Evolutionary conservation across 495 filamentous ascomycete genomes (phyloP).

Genomic region (Podospora appendiculata): DNA sequence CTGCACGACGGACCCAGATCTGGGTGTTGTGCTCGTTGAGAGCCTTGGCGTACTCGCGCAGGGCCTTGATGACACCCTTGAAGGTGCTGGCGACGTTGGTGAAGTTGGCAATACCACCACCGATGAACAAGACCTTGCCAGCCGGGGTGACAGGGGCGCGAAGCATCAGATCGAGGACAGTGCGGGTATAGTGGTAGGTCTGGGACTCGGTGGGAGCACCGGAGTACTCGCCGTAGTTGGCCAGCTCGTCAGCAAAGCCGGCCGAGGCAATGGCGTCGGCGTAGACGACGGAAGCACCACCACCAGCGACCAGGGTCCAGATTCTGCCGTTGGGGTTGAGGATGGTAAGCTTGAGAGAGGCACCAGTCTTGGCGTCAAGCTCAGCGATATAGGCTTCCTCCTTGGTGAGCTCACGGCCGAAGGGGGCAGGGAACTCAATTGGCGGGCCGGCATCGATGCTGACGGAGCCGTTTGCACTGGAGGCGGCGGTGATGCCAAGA

Average conservation of each 20-base stretch:
- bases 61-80: conserved; percentile 98
- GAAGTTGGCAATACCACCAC: conserved; percentile 99
- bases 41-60: conserved; percentile 79
- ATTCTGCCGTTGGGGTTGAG: conserved; percentile 86
- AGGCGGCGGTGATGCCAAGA: conserved; percentile 63
- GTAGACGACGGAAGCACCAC: conserved; percentile 98
- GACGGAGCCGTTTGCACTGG: conserved; percentile 61
- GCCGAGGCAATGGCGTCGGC: conserved; percentile 97
- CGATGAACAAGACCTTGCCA: conserved; percentile 98
- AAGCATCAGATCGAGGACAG: conserved; percentile 96
- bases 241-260: conserved; percentile 90
- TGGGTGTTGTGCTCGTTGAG: conserved; percentile 95
- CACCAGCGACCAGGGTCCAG: conserved; percentile 98
- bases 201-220: conserved; percentile 97
- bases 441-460: conserved; percentile 94
- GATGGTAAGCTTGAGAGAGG: conserved; percentile 95
- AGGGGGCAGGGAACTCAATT: conserved; percentile 97
- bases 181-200: conserved; percentile 96
- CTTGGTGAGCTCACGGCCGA: conserved; percentile 95
- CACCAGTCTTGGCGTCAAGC: conserved; percentile 98
- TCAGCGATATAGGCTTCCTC: conserved; percentile 98
- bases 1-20: conserved; percentile 98
- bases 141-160: conserved; percentile 76
- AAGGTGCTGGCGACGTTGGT: conserved; percentile 95
- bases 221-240: conserved; percentile 99